Conservation (phyloP, 1,284 basidiomycete species). For the Tremellales sp. region DNA sequence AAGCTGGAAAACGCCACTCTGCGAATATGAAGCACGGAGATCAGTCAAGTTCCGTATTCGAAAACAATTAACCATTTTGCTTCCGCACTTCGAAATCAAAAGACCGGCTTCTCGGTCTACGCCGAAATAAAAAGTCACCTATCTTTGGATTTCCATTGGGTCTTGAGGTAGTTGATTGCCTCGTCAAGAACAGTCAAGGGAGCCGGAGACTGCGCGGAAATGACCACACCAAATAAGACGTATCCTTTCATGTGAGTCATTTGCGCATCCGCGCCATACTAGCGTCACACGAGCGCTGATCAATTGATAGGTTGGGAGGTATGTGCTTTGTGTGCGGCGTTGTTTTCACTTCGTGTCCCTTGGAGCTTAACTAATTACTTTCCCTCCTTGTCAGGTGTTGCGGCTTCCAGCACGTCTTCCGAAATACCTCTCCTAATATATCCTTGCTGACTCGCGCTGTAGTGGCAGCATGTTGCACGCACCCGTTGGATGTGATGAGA, state of each 20-base stretch:
- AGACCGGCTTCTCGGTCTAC: neutral
- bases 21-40: too few species aligned
- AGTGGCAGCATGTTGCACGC: conserved; percentile 84
- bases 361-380: neutral
- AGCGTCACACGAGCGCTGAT: neutral
- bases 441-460: conserved; percentile 6
- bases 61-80: neutral
- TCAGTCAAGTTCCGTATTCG: neutral
- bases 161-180: neutral
- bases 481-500: conserved; percentile 81
- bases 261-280: neutral
- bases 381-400: conserved; percentile 17
- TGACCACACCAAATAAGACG: conserved; percentile 13
- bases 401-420: conserved; percentile 29
- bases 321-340: neutral
- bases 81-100: neutral
- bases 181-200: neutral
- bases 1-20: too few species aligned
- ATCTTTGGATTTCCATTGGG: neutral
- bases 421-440: neutral
- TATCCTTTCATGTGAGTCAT: conserved; percentile 36
- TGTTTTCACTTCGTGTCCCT: neutral
- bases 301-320: neutral
- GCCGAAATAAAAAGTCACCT: neutral
- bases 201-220: neutral